phyloP scores from a whole-genome alignment of 345 rosid genomes.

The Draba incana region DNA sequence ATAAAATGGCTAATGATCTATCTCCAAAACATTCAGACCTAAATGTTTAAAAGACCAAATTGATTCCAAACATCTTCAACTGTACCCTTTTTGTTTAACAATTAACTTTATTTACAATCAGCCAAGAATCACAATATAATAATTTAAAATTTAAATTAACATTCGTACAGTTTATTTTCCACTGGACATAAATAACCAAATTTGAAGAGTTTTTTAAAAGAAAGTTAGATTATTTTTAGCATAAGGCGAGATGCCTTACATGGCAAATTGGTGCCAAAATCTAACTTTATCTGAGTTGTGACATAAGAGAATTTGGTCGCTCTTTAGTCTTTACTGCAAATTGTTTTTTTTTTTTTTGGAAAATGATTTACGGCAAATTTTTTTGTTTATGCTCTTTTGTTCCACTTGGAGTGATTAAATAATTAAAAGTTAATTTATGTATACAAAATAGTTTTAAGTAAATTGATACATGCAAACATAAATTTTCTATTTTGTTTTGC shows the following conservation, averaged over 20 bases:
- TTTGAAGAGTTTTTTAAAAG: no score
- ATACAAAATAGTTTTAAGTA: no score
- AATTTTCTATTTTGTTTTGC: no score
- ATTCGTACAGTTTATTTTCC: not conserved
- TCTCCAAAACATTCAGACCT: slow-evolving; percentile 1
- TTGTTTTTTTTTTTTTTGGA: not conserved
- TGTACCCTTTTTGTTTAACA: slow-evolving; percentile 6
- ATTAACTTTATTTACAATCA: no score
- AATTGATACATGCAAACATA: no score
- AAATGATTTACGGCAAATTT: slow-evolving; percentile 32
- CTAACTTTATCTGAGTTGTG: slow-evolving; percentile 24
- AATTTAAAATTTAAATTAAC: not conserved
- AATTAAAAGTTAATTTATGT: no score
- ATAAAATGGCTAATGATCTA: slow-evolving; percentile 1
- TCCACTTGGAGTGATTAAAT: slow-evolving; percentile 7
- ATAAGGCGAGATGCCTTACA: slow-evolving; percentile 8
- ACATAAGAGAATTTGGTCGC: slow-evolving; percentile 36
- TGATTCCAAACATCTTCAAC: slow-evolving; percentile 18
- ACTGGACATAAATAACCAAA: not conserved
- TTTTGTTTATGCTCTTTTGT: slow-evolving; percentile 33
- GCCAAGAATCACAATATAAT: no score
- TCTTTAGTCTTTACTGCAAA: slow-evolving; percentile 43
- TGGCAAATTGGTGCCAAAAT: slow-evolving; percentile 36
- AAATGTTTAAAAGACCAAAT: not conserved
- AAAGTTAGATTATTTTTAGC: not conserved